phyloP scores from a whole-genome alignment of 2,329 filamentous ascomycete species.

The Aureobasidium sp. region DNA sequence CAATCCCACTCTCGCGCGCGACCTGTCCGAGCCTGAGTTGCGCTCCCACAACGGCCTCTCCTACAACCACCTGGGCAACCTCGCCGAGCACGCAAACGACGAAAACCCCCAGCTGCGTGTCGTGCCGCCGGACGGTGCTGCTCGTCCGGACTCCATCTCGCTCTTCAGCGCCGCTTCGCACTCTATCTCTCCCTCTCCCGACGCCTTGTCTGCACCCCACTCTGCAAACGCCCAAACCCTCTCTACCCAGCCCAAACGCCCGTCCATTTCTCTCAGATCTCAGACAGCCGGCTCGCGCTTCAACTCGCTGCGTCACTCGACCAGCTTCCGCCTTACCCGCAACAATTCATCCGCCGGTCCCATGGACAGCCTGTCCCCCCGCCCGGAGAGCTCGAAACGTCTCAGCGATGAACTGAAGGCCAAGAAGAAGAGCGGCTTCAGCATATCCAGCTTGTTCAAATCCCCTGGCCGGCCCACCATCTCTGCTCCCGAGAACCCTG shows the following conservation, averaged over 20 bases:
- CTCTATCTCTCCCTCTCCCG: not conserved
- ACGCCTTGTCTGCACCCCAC: conserved; percentile 5
- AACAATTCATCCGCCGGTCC: conserved; percentile 19
- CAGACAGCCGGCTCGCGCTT: conserved; percentile 10
- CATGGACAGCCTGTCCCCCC: conserved; percentile 40
- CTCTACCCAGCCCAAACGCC: not conserved
- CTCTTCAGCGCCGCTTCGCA: conserved; percentile 11
- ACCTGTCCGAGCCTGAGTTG: conserved; percentile 9
- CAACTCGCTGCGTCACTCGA: conserved; percentile 9
- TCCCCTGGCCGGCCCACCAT: conserved; percentile 88
- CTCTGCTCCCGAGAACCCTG: conserved; percentile 94
- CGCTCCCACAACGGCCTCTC: conserved; percentile 8
- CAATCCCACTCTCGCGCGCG: conserved; percentile 4
- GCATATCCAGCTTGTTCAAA: conserved; percentile 72
- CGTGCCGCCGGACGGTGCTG: not conserved
- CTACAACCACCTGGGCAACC: conserved; percentile 5
- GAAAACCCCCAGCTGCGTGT: conserved; percentile 4
- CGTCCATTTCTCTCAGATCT: conserved; percentile 2
- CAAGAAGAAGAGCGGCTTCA: conserved; percentile 82
- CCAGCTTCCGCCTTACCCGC: not conserved
- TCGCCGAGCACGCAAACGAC: not conserved
- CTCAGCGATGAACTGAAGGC: conserved; percentile 69
- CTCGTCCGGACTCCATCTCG: conserved; percentile 10
- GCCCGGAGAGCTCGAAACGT: conserved; percentile 47
- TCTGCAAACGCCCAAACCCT: conserved; percentile 5